Base-by-base conservation (phyloP, 2,329 filamentous ascomycete genomes). In the Magnaporthiopsis incrustans region DNA sequence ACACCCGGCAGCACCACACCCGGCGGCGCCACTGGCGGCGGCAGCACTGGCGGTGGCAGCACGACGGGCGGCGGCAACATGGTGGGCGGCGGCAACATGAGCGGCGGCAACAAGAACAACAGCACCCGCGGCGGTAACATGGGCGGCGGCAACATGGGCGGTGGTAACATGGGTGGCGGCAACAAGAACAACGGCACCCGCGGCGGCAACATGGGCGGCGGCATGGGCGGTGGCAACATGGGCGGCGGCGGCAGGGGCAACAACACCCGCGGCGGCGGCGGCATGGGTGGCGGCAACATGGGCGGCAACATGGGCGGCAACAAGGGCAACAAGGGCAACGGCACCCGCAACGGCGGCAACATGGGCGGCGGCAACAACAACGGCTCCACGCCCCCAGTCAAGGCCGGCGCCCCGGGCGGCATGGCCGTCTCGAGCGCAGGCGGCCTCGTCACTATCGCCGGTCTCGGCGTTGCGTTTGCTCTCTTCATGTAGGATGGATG, bases 401-500 rank as follows among this genome's bases (percentile, higher is more conserved):
- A 61, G 33, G 38, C 26, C 27, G 38, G 15, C 60, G 38, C 35
- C 25, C 4, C 35, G 4, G 60, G 11, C 60, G n/a, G 60, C 33
- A 25, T 62, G 27, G 15, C 38, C 15, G 14, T 57, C 22, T 56
- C 61, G 18, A 50, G 32, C 50, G 61, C 33, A 15, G 61, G 61
- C 44, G 50, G 61, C 44, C 35, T 57, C 44, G 61, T 57, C 50
- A 57, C 61, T 3, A 10, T 62, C 27, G 61, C 61, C 27, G 61
- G 61, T 8, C 14, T 62, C 14, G 61, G 61, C 22, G 50, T 62
- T 14, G 38, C 61, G 18, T 62, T 62, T 22, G 38, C 50, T n/a
- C 22, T 62, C 27, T 62, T 57, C 50, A 57, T 62, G 50, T 50
- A 35, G 30, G 38, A 12, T 8, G 38, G 32, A 22, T 35, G 30